Conservation (phyloP, 148 eudicot genomes). For the Cornus controversa region DNA sequence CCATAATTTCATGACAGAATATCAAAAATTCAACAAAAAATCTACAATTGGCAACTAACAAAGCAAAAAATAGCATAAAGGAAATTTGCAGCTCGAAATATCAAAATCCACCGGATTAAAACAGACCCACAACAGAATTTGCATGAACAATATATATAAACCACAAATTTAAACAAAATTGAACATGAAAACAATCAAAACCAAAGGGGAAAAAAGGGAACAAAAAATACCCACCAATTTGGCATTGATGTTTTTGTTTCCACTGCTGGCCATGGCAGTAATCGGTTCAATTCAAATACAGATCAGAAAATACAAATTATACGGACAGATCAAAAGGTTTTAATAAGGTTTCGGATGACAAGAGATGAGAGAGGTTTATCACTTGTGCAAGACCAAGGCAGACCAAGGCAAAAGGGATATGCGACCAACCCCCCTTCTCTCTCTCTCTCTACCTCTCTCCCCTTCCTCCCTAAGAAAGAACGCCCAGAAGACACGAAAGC, state of each 20-base stretch:
- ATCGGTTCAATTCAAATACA: not conserved
- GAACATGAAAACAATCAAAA: not conserved
- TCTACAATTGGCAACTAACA: not conserved
- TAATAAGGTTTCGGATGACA: not conserved
- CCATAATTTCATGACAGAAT: not conserved
- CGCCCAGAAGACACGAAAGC: not conserved
- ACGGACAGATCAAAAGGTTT: not conserved
- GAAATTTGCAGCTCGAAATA: not conserved
- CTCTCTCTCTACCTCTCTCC: conserved; percentile 8
- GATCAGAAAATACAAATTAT: not conserved
- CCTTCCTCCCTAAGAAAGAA: not conserved
- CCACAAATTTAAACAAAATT: not conserved
- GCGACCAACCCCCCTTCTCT: not conserved
- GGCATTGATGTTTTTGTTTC: conserved; percentile 35
- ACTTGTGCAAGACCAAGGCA: not conserved
- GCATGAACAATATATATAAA: not conserved
- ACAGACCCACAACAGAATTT: conserved; percentile 2
- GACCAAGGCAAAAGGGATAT: not conserved
- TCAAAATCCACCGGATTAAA: not conserved
- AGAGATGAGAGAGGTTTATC: not conserved
- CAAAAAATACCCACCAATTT: conserved; percentile 25
- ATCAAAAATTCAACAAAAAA: not conserved
- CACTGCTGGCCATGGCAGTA: conserved; percentile 24
- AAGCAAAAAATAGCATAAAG: not conserved
- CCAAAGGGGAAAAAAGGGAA: too few relatives aligned